Evolutionary conservation across 306 rosid genomes (phyloP).

Genomic region (Sechiopsis laciniata): DNA sequence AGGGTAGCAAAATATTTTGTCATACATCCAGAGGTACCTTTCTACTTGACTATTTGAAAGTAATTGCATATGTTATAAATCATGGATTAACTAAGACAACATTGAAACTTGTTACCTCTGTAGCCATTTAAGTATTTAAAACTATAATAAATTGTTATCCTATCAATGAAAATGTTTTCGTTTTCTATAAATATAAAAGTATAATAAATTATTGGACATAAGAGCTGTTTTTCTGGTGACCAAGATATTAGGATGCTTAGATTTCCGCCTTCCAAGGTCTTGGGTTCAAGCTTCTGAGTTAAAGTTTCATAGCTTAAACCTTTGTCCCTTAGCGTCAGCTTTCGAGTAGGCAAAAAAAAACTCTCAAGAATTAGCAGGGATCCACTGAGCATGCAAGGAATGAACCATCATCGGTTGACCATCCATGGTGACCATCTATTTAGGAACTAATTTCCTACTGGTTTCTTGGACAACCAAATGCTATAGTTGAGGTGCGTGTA

Average conservation of each 20-base stretch:
- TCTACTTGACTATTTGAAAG: neutral
- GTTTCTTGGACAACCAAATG: too few species aligned
- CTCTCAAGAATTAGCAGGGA: neutral
- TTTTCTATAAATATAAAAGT: neutral
- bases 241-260: neutral
- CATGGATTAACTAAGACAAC: neutral
- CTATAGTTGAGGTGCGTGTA: too few species aligned
- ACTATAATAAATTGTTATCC: neutral
- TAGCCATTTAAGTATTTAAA: neutral
- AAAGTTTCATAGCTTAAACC: neutral
- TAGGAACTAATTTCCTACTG: too few species aligned
- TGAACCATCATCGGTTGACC: neutral
- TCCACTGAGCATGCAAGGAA: neutral
- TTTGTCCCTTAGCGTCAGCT: neutral
- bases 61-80: neutral
- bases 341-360: neutral
- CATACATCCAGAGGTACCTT: constrained; percentile 52
- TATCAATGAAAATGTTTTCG: too few species aligned
- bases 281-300: neutral
- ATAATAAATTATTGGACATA: neutral
- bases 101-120: neutral
- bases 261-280: neutral
- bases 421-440: too few species aligned
- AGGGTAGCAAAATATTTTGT: constrained; percentile 42
- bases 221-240: neutral